These are phyloP conservation scores for Trichomonascaceae sp. DNA, from an alignment of 1,139 yeast species.

Conservation along the genomic window DNA sequence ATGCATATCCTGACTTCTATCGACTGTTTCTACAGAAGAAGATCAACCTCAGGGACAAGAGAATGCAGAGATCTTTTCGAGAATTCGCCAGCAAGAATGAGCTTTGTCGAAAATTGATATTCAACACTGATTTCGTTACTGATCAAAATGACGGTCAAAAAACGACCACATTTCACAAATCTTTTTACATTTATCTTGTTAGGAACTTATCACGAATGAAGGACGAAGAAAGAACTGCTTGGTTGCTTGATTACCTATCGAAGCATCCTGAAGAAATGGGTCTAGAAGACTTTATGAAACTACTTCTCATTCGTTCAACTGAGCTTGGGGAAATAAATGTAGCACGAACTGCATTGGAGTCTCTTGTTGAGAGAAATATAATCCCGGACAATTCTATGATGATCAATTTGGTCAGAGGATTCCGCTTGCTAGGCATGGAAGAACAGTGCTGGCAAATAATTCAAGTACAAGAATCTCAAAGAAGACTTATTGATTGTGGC, in stretches of 20 bases:
- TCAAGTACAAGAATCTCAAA: constrained; percentile 14
- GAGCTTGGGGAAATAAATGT: constrained; percentile 23
- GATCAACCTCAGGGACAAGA: constrained; percentile 13
- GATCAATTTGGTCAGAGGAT: constrained; percentile 22
- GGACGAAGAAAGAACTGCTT: constrained; percentile 13
- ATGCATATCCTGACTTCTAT: constrained; percentile 17
- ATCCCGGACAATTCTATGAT: constrained; percentile 16
- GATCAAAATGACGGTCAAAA: constrained; percentile 8
- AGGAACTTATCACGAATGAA: constrained; percentile 13
- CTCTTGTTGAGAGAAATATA: constrained; percentile 18
- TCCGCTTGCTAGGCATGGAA: constrained; percentile 21
- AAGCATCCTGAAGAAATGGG: constrained; percentile 8
- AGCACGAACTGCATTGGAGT: constrained; percentile 21
- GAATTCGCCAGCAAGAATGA: constrained; percentile 18
- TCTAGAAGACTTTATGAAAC: constrained; percentile 11
- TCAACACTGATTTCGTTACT: constrained; percentile 17
- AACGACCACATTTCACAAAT: constrained; percentile 11
- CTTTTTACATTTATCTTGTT: constrained; percentile 16
- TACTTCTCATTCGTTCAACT: constrained; percentile 20
- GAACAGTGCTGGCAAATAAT: constrained; percentile 23
- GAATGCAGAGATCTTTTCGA: constrained; percentile 10
- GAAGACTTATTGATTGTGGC: constrained; percentile 11
- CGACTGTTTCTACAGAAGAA: constrained; percentile 18
- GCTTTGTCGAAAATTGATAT: constrained; percentile 17
- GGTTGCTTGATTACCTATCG: constrained; percentile 19